phyloP scores from a whole-genome alignment of 2,329 filamentous ascomycete genomes.

The Xylariaceae sp. region DNA sequence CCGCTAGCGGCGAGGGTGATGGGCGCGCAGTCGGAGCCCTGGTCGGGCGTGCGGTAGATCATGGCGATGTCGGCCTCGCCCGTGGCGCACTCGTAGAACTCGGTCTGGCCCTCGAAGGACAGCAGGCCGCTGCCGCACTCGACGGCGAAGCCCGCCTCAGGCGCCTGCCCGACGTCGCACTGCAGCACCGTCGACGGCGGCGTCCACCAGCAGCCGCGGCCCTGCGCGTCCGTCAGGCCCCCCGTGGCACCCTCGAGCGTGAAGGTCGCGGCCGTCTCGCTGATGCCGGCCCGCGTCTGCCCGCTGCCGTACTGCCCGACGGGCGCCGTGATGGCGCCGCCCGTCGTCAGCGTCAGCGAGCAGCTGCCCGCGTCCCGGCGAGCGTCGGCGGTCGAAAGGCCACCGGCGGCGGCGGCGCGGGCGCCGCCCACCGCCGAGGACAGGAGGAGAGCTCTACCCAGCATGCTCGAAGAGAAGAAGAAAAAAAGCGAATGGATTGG shows the following conservation, averaged over 20 bases:
- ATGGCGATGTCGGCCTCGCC: slow-evolving; percentile 43
- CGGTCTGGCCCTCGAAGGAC: slow-evolving; percentile 38
- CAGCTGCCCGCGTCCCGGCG: slow-evolving; percentile 35
- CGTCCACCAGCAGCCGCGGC: slow-evolving; percentile 56
- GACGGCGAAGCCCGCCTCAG: slow-evolving; percentile 47
- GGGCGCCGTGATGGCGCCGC: slow-evolving; percentile 37
- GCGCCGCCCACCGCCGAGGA: slow-evolving; percentile 12
- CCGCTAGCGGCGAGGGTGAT: slow-evolving; percentile 35
- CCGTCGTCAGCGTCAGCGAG: slow-evolving; percentile 44
- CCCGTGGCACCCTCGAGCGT: slow-evolving; percentile 42
- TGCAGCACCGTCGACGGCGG: slow-evolving; percentile 50
- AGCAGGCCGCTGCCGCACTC: slow-evolving; percentile 43
- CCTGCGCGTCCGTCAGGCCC: slow-evolving; percentile 44
- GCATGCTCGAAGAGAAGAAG: slow-evolving; percentile 8
- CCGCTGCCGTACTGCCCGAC: slow-evolving; percentile 55
- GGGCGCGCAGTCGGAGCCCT: slow-evolving; percentile 35
- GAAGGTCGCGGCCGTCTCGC: slow-evolving; percentile 38
- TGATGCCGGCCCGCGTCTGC: slow-evolving; percentile 43
- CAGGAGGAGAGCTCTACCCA: slow-evolving; percentile 11
- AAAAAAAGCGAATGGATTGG: not conserved
- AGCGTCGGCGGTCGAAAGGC: too few species aligned
- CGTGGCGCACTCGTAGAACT: slow-evolving; percentile 56
- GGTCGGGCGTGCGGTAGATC: slow-evolving; percentile 38
- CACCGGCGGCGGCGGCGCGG: slow-evolving; percentile 15
- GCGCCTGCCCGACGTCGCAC: slow-evolving; percentile 45